Conservation (phyloP, 208 protist genomes). For the Porcisia deanei region DNA sequence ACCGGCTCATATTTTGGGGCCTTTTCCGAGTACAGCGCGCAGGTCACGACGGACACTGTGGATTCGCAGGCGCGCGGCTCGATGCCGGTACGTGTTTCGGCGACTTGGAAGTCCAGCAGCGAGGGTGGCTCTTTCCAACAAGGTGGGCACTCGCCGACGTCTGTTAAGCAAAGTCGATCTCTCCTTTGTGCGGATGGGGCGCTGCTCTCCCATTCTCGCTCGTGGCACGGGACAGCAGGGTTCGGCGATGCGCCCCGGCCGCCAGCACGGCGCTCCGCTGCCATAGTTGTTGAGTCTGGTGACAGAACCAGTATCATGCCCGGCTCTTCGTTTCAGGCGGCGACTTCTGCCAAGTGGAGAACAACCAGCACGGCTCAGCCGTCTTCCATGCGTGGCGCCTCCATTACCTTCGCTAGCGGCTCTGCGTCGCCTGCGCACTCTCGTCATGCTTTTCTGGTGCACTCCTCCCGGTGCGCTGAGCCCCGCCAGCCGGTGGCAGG, state of each 20-base stretch:
- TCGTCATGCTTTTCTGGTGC: constrained; percentile 15
- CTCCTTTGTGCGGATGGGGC: constrained; percentile 8
- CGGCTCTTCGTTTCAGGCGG: constrained; percentile 5
- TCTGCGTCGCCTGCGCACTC: constrained; percentile 6
- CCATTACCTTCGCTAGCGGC: constrained; percentile 29
- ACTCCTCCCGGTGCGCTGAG: constrained; percentile 9
- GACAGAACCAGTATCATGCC: neutral
- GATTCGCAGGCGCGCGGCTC: neutral
- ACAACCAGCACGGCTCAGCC: constrained; percentile 16
- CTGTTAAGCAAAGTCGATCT: constrained; percentile 22
- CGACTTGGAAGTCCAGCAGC: constrained; percentile 12
- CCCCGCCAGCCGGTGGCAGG: constrained; percentile 19
- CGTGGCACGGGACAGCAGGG: neutral
- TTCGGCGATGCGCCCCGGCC: neutral
- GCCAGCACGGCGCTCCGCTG: constrained; percentile 10
- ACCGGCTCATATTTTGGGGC: neutral
- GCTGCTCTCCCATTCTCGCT: constrained; percentile 4
- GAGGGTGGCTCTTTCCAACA: constrained; percentile 22
- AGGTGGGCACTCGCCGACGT: constrained; percentile 29
- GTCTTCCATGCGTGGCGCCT: constrained; percentile 28
- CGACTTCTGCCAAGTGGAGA: constrained; percentile 9
- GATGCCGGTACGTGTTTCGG: constrained; percentile 24
- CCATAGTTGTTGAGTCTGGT: neutral
- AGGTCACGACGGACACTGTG: neutral
- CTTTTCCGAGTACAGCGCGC: neutral